Conservation (phyloP, 257 asterid genomes). For the Rauvolfia tetraphylla region DNA sequence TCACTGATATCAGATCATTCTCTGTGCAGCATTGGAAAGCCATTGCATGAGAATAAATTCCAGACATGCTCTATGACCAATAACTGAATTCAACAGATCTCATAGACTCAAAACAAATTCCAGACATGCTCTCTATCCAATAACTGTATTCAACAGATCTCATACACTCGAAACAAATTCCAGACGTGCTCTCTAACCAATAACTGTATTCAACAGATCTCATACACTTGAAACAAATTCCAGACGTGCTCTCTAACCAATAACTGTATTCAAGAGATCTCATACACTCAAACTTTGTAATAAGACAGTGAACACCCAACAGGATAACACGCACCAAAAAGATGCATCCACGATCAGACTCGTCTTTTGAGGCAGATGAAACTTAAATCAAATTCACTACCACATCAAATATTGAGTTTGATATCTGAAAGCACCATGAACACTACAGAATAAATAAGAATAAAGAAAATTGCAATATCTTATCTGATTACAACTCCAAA, state of each 20-base stretch:
- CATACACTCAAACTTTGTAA: neutral
- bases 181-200: neutral
- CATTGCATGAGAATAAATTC: neutral
- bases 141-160: neutral
- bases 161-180: neutral
- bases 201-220: neutral
- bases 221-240: too few species aligned
- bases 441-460: neutral
- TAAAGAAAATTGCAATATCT: neutral
- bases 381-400: neutral
- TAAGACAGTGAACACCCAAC: neutral
- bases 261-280: neutral
- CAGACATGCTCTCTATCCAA: neutral
- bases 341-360: neutral
- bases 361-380: neutral
- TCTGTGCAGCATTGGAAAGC: neutral
- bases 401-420: neutral
- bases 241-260: too few species aligned
- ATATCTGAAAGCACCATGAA: neutral
- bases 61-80: neutral
- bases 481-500: neutral
- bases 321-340: neutral
- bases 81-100: neutral
- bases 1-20: neutral
- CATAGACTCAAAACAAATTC: neutral